A percentile compares a stretch with the other conserved stretches of the same genome.
Evolutionary conservation across 441 rosid species (phyloP).

Genomic region (Populus hybrid): DNA sequence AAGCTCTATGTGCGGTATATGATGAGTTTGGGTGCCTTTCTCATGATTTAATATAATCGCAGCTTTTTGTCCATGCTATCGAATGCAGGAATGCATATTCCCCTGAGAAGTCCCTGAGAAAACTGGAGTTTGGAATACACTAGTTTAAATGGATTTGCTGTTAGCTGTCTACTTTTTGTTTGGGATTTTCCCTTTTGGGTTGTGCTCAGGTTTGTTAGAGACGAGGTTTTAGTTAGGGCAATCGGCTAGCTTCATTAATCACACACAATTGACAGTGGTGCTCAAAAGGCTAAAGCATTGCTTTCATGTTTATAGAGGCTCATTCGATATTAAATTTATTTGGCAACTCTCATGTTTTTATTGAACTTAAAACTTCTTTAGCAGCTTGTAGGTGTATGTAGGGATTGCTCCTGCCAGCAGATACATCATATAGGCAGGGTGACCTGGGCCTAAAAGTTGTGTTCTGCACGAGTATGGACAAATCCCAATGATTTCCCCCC

Average conservation of each 20-base stretch:
- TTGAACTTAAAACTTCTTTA: conserved; percentile 6
- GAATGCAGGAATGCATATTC: not conserved
- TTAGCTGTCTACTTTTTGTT: not conserved
- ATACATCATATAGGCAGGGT: not conserved
- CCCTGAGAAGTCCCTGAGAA: not conserved
- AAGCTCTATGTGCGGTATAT: not conserved
- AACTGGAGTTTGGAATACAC: not conserved
- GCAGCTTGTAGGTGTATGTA: conserved; percentile 1
- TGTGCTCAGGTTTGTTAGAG: not conserved
- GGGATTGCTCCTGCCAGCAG: not conserved
- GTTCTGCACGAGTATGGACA: not conserved
- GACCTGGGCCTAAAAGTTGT: not conserved
- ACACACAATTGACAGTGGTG: not conserved
- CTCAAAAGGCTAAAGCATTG: not conserved
- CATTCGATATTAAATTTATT: not conserved
- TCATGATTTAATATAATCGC: not conserved
- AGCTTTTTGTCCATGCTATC: not conserved
- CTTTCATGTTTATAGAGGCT: not conserved
- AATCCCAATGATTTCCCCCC: not conserved
- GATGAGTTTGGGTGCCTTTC: not conserved
- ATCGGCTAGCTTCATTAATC: not conserved
- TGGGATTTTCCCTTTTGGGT: not conserved
- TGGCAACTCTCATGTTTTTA: not conserved
- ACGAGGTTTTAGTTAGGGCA: not conserved
- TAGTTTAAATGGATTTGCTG: not conserved